Percentiles rank a stretch among this genome's conserved stretches.
phyloP scores from a whole-genome alignment of 192 early-diverging fungal species.

The Umbelopsis vinacea region DNA sequence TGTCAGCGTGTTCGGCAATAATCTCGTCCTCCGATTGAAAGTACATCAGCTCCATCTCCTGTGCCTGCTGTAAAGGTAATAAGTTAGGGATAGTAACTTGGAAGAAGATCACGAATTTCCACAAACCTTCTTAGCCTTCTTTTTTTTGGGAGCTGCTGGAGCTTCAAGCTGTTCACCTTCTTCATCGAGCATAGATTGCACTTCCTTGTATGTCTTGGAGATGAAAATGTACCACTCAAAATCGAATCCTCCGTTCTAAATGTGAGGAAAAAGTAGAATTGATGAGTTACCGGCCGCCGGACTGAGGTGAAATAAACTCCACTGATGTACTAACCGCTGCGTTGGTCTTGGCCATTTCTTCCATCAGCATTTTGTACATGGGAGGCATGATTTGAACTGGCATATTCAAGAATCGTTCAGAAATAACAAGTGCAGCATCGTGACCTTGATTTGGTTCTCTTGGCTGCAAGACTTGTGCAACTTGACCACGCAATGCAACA shows the following conservation, averaged over 20 bases:
- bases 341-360: constrained; percentile 76
- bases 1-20: constrained; percentile 73
- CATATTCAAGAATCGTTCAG: constrained; percentile 95
- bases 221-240: constrained; percentile 85
- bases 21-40: constrained; percentile 95
- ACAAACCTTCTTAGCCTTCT: constrained; percentile 49
- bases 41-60: constrained; percentile 48
- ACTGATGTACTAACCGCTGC: constrained; percentile 61
- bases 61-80: background rate
- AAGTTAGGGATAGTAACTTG: background rate
- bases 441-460: constrained; percentile 19
- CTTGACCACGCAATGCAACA: constrained; percentile 2
- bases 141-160: constrained; percentile 34
- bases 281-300: too few species aligned
- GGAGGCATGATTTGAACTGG: constrained; percentile 90
- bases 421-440: constrained; percentile 71
- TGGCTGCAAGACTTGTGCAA: constrained; percentile 30
- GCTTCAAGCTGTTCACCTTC: constrained; percentile 55
- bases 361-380: constrained; percentile 88
- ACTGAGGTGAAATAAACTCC: background rate
- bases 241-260: constrained; percentile 69
- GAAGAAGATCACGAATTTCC: too few species aligned
- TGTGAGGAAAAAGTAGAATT: too few species aligned
- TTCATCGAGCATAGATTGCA: constrained; percentile 60
- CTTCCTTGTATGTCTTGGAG: constrained; percentile 82